These are phyloP conservation scores for Suillus variegatus DNA, from an alignment of 768 basidiomycete genomes.

Conservation along the genomic window DNA sequence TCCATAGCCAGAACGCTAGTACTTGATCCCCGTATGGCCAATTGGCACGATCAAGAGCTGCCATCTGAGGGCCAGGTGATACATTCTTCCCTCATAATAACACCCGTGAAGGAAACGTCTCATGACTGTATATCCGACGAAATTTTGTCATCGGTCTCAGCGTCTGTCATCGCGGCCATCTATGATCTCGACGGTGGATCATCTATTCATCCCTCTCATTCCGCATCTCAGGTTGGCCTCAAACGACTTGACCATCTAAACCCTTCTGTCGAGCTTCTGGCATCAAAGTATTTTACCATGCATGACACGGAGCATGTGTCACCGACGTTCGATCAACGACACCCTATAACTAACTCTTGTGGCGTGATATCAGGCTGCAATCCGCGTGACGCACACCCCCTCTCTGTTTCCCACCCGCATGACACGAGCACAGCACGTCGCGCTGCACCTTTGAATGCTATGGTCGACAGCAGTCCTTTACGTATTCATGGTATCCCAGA, in stretches of 20 bases:
- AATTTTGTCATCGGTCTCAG: not conserved
- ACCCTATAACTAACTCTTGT: too few species aligned
- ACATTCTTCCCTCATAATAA: not conserved
- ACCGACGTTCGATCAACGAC: not conserved
- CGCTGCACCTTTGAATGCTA: not conserved
- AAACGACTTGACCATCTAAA: conserved; percentile 2
- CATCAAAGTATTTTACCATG: conserved; percentile 17
- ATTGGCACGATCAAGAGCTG: conserved; percentile 27
- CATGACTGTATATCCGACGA: not conserved
- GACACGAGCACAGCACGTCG: not conserved
- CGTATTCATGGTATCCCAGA: not conserved
- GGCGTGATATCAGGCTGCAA: not conserved
- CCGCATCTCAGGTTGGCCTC: conserved; percentile 49
- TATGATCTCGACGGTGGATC: conserved; percentile 23
- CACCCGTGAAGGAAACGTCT: not conserved
- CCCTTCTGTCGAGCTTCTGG: conserved; percentile 9
- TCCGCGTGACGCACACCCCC: not conserved
- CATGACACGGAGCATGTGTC: too few species aligned
- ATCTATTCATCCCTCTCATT: conserved; percentile 52
- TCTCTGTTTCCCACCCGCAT: not conserved
- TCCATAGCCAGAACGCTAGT: conserved; percentile 32
- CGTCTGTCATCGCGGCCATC: conserved; percentile 22
- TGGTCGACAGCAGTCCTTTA: not conserved
- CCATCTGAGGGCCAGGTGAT: conserved; percentile 1
- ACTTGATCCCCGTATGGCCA: conserved; percentile 34